Conservation (phyloP, 768 basidiomycete species). For the Asterophora parasitica region DNA sequence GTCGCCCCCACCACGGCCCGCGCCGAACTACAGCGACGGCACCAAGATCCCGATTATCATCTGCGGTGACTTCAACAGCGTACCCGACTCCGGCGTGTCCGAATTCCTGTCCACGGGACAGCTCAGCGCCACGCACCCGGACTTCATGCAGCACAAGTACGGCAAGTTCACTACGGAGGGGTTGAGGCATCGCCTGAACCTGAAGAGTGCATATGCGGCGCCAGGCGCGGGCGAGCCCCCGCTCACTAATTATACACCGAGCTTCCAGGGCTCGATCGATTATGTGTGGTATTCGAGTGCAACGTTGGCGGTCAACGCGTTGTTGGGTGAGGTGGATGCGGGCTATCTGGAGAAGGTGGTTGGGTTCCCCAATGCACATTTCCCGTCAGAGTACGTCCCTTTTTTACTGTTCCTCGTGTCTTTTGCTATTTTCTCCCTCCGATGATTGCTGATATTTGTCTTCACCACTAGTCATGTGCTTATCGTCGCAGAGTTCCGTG, state of each 20-base stretch:
- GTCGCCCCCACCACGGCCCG: constrained; percentile 36
- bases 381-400: constrained; percentile 87
- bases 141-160: constrained; percentile 90
- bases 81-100: constrained; percentile 83
- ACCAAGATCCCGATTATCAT: constrained; percentile 87
- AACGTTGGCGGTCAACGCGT: constrained; percentile 70
- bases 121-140: constrained; percentile 71
- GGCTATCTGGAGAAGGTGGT: constrained; percentile 85
- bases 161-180: constrained; percentile 93
- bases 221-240: constrained; percentile 43
- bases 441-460: constrained; percentile 3
- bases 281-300: constrained; percentile 88
- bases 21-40: constrained; percentile 76
- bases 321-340: constrained; percentile 86
- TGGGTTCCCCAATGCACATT: constrained; percentile 95
- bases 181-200: constrained; percentile 66
- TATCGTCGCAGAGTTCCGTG: constrained; percentile 70
- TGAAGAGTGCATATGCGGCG: constrained; percentile 81
- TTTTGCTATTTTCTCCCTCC: constrained; percentile 4
- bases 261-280: constrained; percentile 84
- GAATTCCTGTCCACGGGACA: constrained; percentile 79
- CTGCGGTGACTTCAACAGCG: constrained; percentile 95
- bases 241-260: constrained; percentile 88
- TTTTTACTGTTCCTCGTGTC: constrained; percentile 4
- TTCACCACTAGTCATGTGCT: constrained; percentile 57